Conservation (phyloP, 2,329 filamentous ascomycete species). For the Pseudogymnoascus sp. region DNA sequence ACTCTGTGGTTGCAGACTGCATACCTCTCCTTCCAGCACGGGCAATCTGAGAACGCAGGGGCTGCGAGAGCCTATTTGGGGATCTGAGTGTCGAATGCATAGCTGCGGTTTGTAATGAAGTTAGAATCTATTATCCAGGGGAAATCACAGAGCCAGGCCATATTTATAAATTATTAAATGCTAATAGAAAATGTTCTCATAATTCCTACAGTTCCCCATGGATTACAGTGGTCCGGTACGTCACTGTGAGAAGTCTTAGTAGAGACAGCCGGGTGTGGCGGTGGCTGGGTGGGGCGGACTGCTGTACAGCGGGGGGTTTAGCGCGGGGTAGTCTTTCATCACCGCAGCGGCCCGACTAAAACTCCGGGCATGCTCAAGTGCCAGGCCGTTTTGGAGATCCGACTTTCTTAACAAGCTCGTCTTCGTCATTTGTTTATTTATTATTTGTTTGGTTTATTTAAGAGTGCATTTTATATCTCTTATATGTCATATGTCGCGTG, state of each 20-base stretch:
- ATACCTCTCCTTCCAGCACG: background rate
- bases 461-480: background rate
- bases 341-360: background rate
- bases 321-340: background rate
- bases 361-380: background rate
- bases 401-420: background rate
- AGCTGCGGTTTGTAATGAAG: background rate
- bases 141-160: background rate
- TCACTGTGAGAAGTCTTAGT: background rate
- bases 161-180: slow-evolving; percentile 3
- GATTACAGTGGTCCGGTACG: background rate
- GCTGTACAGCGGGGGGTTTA: background rate
- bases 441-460: background rate
- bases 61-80: background rate
- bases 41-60: background rate
- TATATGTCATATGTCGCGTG: background rate
- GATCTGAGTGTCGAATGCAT: slow-evolving; percentile 8
- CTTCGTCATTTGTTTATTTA: background rate
- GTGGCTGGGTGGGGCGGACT: slow-evolving; percentile 5
- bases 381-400: background rate
- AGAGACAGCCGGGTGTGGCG: background rate
- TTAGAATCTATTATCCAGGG: background rate
- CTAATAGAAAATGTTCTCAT: background rate
- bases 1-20: background rate
- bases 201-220: background rate